Base-by-base conservation (phyloP, 495 filamentous ascomycete genomes). In the Podospora tetraspora region DNA sequence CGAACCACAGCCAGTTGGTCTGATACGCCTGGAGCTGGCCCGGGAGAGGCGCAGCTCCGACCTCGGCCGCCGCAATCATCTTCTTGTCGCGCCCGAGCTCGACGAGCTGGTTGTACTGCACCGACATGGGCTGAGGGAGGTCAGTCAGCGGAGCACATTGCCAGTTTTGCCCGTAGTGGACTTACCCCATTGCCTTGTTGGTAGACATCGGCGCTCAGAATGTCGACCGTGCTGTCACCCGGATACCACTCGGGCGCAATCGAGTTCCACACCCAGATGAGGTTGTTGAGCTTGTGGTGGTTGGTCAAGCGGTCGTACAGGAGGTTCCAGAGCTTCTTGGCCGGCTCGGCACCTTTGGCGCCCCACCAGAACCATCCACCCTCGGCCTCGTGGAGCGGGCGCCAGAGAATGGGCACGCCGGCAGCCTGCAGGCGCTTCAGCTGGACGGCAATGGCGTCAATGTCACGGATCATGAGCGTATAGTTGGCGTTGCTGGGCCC, bases 341-440 rank as follows among this genome's bases (percentile, higher is more conserved):
- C 73, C 23, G 81, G 72, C 63, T 74, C 82, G 29, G 82, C 61
- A 0, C 82, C 82, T 70, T 81, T 78, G 8, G 82, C 82, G 16
- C 82, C 82, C 82, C 82, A 84, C 82, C 82, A 84, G 75, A 84
- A 84, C 82, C 82, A 84, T 1, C 62, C 77, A 3, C 82, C 82
- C 61, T 84, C 82, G 16, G 82, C 82, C 63, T 84, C 82, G 73
- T 84, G 82, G 1, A 84, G 74, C 2, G 82, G 82, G 0, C 82
- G 71, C 69, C 72, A 84, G 7, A 84, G 75, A 9, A 84, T 71
- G 16, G 82, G 80, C 13, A 84, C 71, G 12, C 75, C 74, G 0
- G 80, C 82, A 1, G 56, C 62, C 57, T 80, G 73, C 19, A 84
- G 66, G 3, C 79, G 58, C 72, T 79, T 77, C 27, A 84, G 73